These are phyloP conservation scores for Sugiyamaella castrensis DNA, from an alignment of 1,139 yeast genomes.

Conservation along the genomic window DNA sequence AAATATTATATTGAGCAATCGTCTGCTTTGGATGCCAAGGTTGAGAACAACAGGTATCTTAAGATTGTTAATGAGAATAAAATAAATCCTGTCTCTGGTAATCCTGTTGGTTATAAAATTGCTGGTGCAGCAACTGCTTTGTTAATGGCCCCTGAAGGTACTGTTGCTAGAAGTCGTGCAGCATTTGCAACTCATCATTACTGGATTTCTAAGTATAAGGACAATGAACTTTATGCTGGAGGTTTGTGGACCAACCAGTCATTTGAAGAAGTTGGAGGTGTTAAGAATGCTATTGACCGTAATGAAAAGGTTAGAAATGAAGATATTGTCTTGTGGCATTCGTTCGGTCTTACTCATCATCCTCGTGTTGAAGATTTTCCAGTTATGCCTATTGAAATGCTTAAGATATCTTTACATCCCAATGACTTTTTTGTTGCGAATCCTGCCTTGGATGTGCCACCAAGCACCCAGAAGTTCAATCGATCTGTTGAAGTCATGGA, in stretches of 20 bases:
- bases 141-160: constrained; percentile 63
- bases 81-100: constrained; percentile 70
- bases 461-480: constrained; percentile 67
- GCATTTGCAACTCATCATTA: constrained; percentile 69
- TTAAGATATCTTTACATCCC: constrained; percentile 67
- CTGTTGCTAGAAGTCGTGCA: constrained; percentile 65
- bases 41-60: constrained; percentile 71
- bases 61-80: constrained; percentile 73
- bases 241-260: constrained; percentile 82
- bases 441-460: constrained; percentile 83
- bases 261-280: constrained; percentile 61
- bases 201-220: constrained; percentile 74
- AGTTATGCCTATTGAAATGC: constrained; percentile 83
- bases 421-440: constrained; percentile 75
- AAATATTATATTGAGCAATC: constrained; percentile 68
- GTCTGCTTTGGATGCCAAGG: constrained; percentile 70
- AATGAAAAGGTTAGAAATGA: constrained; percentile 72
- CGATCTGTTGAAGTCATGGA: constrained; percentile 53
- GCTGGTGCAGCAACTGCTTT: constrained; percentile 74
- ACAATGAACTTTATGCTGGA: constrained; percentile 67
- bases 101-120: constrained; percentile 81
- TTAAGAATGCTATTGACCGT: constrained; percentile 60
- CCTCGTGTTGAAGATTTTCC: constrained; percentile 93
- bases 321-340: constrained; percentile 83
- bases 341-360: constrained; percentile 81